Base-by-base conservation (phyloP, 768 basidiomycete species). In the Russula virescens region DNA sequence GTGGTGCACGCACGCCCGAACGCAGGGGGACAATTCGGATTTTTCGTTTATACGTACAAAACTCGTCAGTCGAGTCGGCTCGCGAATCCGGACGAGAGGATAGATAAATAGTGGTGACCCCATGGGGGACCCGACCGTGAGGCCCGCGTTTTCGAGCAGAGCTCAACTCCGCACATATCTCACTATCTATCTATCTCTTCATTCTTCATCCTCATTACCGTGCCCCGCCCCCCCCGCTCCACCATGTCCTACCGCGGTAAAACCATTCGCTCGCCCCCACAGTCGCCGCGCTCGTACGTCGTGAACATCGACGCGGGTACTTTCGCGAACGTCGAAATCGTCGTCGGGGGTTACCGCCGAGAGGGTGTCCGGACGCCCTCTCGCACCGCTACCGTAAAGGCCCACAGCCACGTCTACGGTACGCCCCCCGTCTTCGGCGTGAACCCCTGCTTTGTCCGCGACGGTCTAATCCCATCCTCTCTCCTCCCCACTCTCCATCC, bases 301-400 rank as follows among this genome's bases (percentile, higher is more conserved):
- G 58, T 64, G 58, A 64, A 23, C 34, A 55, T 64, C 42, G 63
- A 64, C 46, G 47, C 63, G 9, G 47, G 53, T 42, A 31, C 58
- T 11, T 60, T 64, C 25, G 53, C 63, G 25, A 55, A 60, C 21
- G 54, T 64, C 25, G 58, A 64, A 31, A 64, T 64, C 28, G 42
- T 60, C 58, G 42, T 64, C 31, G 58, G 31, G 14, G 63, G 53
- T 10, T 19, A 28, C 51, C 31, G 38, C 26, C 51, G 28, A 8
- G 9, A 25, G 21, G 57, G 46, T 2, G 45, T 25, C 51, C 54
- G 62, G 51, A 40, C 51, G 28, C 38, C 62, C n/a, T 43, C 61
- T 25, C 55, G 50, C 10, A 14, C 40, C 13, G 31, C 35, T 1
- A 28, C 50, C 25, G 25, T 50, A 3, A 57, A 56, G 16, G 21